These are phyloP conservation scores for Scedosporium dehoogii DNA, from an alignment of 2,329 filamentous ascomycete species.

Conservation along the genomic window DNA sequence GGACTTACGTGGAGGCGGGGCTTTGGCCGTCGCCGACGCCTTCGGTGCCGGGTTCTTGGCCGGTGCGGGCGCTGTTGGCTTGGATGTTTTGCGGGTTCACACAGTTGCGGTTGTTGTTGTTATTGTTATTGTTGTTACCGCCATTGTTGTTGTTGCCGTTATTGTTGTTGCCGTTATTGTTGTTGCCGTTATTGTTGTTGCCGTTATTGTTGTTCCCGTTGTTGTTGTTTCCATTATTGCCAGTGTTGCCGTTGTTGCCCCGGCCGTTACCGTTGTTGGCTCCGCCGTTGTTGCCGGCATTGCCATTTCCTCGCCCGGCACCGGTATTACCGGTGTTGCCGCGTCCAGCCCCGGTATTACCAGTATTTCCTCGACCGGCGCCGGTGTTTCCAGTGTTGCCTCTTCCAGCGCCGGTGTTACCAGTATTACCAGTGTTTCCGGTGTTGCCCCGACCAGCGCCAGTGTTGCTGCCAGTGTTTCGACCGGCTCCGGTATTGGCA, in stretches of 20 bases:
- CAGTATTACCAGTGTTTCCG: slow-evolving; percentile 1
- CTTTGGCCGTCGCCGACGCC: slow-evolving; percentile 19
- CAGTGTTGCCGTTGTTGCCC: slow-evolving; percentile 15
- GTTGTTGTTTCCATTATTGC: slow-evolving; percentile 12
- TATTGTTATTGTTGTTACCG: background rate
- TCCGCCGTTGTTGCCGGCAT: background rate
- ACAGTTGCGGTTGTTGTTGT: slow-evolving; percentile 9
- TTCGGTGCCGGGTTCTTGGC: slow-evolving; percentile 22
- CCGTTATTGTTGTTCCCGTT: slow-evolving; percentile 12
- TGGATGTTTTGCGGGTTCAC: slow-evolving; percentile 32
- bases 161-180: slow-evolving; percentile 14
- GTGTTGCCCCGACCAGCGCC: background rate
- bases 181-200: slow-evolving; percentile 17
- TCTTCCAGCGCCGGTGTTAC: slow-evolving; percentile 13
- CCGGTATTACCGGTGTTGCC: slow-evolving; percentile 10
- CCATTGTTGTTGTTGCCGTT: slow-evolving; percentile 12
- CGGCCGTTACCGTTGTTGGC: slow-evolving; percentile 9
- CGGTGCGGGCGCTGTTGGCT: slow-evolving; percentile 26
- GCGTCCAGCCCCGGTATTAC: slow-evolving; percentile 12
- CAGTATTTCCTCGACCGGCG: slow-evolving; percentile 15
- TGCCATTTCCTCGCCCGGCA: slow-evolving; percentile 13
- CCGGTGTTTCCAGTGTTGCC: slow-evolving; percentile 1
- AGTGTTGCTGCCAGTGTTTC: slow-evolving; percentile 14
- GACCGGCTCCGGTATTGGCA: slow-evolving; percentile 13
- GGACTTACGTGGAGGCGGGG: slow-evolving; percentile 33